Evolutionary conservation across 2,329 filamentous ascomycete genomes (phyloP).

Genomic region (Aphanocladium album): DNA sequence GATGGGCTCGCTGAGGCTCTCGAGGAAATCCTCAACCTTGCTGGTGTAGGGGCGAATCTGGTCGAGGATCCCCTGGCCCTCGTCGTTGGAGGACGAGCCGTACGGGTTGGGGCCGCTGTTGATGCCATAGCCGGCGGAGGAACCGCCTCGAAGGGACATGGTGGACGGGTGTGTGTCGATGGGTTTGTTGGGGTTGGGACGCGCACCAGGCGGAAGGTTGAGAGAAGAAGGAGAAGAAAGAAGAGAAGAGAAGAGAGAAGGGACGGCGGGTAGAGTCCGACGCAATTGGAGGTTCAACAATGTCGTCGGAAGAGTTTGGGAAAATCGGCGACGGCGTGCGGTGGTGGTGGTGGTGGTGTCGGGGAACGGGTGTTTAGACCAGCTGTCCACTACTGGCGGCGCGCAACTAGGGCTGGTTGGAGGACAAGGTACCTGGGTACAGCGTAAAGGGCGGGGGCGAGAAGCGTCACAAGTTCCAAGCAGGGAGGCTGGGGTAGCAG

Average conservation of each 20-base stretch:
- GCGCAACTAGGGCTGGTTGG: background rate
- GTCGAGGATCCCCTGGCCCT: constrained; percentile 65
- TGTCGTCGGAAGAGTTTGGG: constrained; percentile 1
- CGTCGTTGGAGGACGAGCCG: constrained; percentile 50
- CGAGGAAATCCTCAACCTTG: constrained; percentile 94
- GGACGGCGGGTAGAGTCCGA: too few relatives aligned
- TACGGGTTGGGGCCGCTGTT: constrained; percentile 66
- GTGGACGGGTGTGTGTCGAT: background rate
- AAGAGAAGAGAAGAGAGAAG: background rate
- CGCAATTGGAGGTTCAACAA: background rate
- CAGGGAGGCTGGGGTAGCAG: constrained; percentile 9
- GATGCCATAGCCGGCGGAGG: constrained; percentile 73
- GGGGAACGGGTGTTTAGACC: constrained; percentile 6
- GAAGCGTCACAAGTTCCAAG: background rate
- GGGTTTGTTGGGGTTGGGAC: constrained; percentile 4
- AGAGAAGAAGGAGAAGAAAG: background rate
- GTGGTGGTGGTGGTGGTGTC: background rate
- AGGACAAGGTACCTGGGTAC: background rate
- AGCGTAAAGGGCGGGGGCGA: background rate
- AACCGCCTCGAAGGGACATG: constrained; percentile 55
- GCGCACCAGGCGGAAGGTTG: too few relatives aligned
- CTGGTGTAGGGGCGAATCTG: constrained; percentile 90
- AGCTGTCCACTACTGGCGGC: constrained; percentile 12
- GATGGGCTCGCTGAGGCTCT: constrained; percentile 80
- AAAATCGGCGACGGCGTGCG: background rate